A percentile compares a stretch with the other conserved stretches of the same genome.
These are phyloP conservation scores for Aspergillus sp. DNA, from an alignment of 2,329 filamentous ascomycete genomes.

Conservation along the genomic window DNA sequence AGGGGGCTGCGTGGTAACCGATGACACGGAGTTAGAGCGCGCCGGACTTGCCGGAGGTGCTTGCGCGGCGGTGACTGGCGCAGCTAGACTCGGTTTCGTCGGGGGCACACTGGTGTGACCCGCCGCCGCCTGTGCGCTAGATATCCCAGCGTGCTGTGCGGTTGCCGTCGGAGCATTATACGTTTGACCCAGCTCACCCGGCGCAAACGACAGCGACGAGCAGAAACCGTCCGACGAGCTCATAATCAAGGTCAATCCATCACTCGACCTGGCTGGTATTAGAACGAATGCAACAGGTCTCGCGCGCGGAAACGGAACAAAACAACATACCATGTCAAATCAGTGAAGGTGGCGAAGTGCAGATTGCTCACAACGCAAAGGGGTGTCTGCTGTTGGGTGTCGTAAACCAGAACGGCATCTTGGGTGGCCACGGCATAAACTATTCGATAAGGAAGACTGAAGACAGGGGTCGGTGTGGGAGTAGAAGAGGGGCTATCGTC, in stretches of 20 bases:
- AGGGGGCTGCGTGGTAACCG: slow-evolving; percentile 63
- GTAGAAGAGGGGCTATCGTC: slow-evolving; percentile 49
- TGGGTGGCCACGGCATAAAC: slow-evolving; percentile 97
- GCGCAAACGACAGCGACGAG: slow-evolving; percentile 79
- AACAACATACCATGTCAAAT: slow-evolving; percentile 78
- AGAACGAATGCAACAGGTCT: slow-evolving; percentile 10
- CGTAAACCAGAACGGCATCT: slow-evolving; percentile 90
- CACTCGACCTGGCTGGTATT: slow-evolving; percentile 61
- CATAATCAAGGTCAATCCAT: slow-evolving; percentile 79
- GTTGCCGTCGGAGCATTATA: slow-evolving; percentile 58
- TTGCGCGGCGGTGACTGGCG: slow-evolving; percentile 52
- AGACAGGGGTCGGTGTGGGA: slow-evolving; percentile 63
- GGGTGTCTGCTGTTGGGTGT: slow-evolving; percentile 94
- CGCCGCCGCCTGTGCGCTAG: slow-evolving; percentile 55
- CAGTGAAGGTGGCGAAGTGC: slow-evolving; percentile 96
- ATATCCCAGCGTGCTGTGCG: slow-evolving; percentile 31
- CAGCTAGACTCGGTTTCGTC: slow-evolving; percentile 56
- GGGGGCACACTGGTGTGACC: slow-evolving; percentile 68
- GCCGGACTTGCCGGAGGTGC: slow-evolving; percentile 72
- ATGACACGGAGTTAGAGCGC: slow-evolving; percentile 82
- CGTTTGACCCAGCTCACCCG: slow-evolving; percentile 79
- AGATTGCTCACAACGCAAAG: slow-evolving; percentile 94
- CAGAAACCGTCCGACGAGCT: slow-evolving; percentile 99
- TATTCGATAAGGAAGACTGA: slow-evolving; percentile 86
- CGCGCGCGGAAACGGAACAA: background rate